phyloP scores from a whole-genome alignment of 139 green algal genomes.

The Limnomonas spitsbergensis region DNA sequence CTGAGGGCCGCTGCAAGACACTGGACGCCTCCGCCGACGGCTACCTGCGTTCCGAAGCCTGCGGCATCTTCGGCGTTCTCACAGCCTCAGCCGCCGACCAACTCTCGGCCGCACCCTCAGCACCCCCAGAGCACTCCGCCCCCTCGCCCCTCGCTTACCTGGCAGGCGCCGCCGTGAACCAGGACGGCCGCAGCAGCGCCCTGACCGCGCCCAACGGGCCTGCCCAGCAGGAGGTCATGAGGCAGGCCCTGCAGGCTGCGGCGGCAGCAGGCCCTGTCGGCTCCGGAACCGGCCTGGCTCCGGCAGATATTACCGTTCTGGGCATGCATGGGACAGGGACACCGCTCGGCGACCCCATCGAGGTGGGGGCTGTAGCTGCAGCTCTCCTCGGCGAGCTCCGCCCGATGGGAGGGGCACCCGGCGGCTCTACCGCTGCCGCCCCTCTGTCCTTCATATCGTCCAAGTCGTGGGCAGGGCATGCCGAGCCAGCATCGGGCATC shows the following conservation, averaged over 20 bases:
- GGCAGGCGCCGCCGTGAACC: slow-evolving; percentile 72
- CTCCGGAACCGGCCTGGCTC: slow-evolving; percentile 8
- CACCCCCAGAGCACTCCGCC: not conserved
- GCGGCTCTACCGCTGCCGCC: not conserved
- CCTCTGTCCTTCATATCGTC: slow-evolving; percentile 28
- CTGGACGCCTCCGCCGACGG: slow-evolving; percentile 73
- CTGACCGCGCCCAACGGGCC: slow-evolving; percentile 86
- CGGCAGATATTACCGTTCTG: slow-evolving; percentile 40
- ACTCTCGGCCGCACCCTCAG: not conserved
- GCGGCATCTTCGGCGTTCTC: slow-evolving; percentile 12
- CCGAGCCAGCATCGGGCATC: slow-evolving; percentile 63
- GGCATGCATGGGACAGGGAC: slow-evolving; percentile 78
- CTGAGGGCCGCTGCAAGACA: slow-evolving; percentile 73
- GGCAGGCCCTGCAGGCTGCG: slow-evolving; percentile 55
- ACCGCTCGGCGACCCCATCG: slow-evolving; percentile 80
- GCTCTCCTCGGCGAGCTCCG: slow-evolving; percentile 18
- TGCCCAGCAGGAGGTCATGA: slow-evolving; percentile 78
- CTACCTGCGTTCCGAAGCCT: slow-evolving; percentile 73
- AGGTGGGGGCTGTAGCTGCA: slow-evolving; percentile 55
- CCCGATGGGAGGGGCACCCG: slow-evolving; percentile 9
- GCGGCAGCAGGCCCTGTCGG: slow-evolving; percentile 11
- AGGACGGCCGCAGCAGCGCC: slow-evolving; percentile 82
- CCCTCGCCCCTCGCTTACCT: slow-evolving; percentile 38
- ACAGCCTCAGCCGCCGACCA: not conserved
- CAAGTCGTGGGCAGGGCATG: slow-evolving; percentile 72